Evolutionary conservation across 2,329 filamentous ascomycete species (phyloP), one percentile per base, ranked within the genome.

Genomic region (Tolypocladium sp.): DNA sequence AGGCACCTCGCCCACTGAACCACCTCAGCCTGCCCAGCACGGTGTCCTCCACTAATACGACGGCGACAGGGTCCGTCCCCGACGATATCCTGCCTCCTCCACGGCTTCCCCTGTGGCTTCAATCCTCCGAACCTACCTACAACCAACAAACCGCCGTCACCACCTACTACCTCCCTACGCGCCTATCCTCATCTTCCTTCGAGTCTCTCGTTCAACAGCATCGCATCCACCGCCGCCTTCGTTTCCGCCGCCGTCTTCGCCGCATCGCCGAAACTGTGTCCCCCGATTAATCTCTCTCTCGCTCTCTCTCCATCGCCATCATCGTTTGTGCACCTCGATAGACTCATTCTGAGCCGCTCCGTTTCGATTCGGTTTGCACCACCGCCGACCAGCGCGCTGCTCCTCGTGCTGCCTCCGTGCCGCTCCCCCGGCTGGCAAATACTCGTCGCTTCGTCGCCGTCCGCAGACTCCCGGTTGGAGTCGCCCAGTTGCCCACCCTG

Each of bases 381-480:
- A 8, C 49, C 30, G 20, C 30, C 30, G 30, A 53, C 49, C 20
- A 30, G 22, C 49, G 49, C 49, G 49, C n/a, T 20, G 49, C 20
- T 53, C 10, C 30, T 22, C 4, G 20, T 53, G 8, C 30, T 15
- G 49, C 20, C 27, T 17, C 4, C 27, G 12, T 25, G 22, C n/a
- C 56, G 22, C 44, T 9, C 38, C 49, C 25, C 37, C 44, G 38
- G 25, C 37, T 22, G 17, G 12, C 10, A 49, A 40, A 10, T 35
- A 56, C 56, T 59, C 55, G 46, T 7, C 30, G 25, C 46, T 33
- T 37, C 41, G 35, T 44, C 37, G 22, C 42, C 40, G 22, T 41
- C 62, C 63, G 63, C 25, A 40, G 71, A 70, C 74, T 76, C 73
- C 71, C 68, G 70, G 70, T 61, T 61, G 70, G 72, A 70, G 71